Conservation (phyloP, 2,329 filamentous ascomycete species). For the Colletotrichum cuscutae region DNA sequence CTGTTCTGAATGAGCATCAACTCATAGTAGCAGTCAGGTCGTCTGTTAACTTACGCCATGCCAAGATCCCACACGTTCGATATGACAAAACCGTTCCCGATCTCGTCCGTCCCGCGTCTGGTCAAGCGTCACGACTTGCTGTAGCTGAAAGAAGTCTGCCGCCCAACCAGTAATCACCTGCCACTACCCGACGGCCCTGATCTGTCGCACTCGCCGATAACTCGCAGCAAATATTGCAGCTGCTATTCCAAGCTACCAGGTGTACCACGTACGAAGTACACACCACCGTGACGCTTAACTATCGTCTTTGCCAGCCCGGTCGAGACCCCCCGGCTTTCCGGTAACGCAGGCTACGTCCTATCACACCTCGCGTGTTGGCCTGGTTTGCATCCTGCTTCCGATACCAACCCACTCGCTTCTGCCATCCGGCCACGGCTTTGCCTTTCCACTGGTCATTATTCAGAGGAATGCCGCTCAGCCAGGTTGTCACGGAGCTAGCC, state of each 20-base stretch:
- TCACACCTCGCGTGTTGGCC: slow-evolving; percentile 1
- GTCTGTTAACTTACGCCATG: not conserved
- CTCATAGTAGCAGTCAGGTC: not conserved
- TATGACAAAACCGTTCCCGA: not conserved
- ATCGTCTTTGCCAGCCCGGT: not conserved
- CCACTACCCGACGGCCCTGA: slow-evolving; percentile 10
- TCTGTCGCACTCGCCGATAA: slow-evolving; percentile 31
- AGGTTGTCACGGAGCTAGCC: slow-evolving; percentile 8
- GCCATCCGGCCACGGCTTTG: not conserved
- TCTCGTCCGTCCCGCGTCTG: slow-evolving; percentile 8
- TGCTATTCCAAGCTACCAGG: not conserved
- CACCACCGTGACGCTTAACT: not conserved
- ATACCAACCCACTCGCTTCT: slow-evolving; percentile 4
- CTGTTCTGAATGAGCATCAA: not conserved
- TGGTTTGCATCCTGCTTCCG: slow-evolving; percentile 3
- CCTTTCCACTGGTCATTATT: not conserved
- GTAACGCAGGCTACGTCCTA: slow-evolving; percentile 12
- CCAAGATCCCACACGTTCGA: slow-evolving; percentile 15
- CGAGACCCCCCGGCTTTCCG: slow-evolving; percentile 1
- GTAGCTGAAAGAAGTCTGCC: slow-evolving; percentile 20
- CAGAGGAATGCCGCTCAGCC: slow-evolving; percentile 6
- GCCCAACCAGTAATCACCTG: slow-evolving; percentile 3
- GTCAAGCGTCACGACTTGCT: slow-evolving; percentile 16
- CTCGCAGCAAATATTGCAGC: slow-evolving; percentile 34
- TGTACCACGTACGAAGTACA: too few species aligned